phyloP scores from a whole-genome alignment of 345 rosid species.

The Excoecaria agallocha region DNA sequence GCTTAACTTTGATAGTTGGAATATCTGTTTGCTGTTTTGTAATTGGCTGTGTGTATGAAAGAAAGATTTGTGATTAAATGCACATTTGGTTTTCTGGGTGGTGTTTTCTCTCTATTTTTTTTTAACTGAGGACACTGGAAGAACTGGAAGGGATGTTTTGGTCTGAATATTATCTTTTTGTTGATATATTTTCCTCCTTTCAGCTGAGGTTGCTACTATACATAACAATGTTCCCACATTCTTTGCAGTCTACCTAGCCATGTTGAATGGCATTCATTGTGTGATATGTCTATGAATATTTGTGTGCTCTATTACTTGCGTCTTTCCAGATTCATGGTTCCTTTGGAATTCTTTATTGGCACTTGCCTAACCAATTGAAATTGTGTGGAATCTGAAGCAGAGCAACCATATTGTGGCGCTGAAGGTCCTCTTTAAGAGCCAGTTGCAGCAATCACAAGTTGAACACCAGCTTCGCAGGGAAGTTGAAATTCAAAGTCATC shows the following conservation, averaged over 20 bases:
- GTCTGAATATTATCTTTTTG: neutral
- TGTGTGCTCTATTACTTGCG: neutral
- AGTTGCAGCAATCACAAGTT: constrained; percentile 92
- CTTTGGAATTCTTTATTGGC: neutral
- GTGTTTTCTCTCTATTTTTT: neutral
- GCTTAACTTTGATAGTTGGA: neutral
- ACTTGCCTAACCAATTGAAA: neutral
- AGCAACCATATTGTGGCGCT: constrained; percentile 93
- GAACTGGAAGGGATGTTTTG: neutral
- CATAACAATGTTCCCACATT: neutral
- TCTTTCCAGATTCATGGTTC: neutral
- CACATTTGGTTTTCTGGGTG: neutral
- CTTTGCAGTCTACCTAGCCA: neutral
- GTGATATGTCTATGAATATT: neutral
- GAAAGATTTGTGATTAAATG: neutral
- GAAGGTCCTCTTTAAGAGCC: constrained; percentile 91
- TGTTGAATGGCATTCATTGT: neutral
- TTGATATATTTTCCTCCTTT: neutral
- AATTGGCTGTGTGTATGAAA: neutral
- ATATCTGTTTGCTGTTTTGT: too few species aligned
- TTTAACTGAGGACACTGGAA: neutral
- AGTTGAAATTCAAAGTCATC: constrained; percentile 98
- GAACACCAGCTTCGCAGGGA: constrained; percentile 96
- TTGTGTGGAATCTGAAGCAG: constrained; percentile 35
- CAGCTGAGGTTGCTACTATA: neutral